These are phyloP conservation scores for Beta vulgaris DNA, from an alignment of 148 eudicot species.

Conservation along the genomic window DNA sequence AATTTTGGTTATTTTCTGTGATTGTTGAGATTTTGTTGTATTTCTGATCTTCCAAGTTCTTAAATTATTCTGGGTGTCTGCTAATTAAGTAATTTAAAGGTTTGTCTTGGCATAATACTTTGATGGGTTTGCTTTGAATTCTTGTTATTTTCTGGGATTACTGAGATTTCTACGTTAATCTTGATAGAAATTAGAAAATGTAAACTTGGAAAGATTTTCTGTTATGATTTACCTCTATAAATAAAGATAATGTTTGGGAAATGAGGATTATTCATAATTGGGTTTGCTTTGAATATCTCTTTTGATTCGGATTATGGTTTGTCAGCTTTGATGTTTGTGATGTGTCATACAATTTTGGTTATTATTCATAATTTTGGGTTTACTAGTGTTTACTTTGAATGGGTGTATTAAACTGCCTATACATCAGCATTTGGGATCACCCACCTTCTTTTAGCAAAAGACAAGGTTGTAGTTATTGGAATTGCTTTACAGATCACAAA, in stretches of 20 bases:
- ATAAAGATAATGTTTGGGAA: neutral
- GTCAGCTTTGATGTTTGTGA: neutral
- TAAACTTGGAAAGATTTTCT: too few species aligned
- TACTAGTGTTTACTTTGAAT: neutral
- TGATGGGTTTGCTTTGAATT: conserved; percentile 1
- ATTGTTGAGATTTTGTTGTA: too few species aligned
- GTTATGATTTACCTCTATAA: neutral
- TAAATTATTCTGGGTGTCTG: neutral
- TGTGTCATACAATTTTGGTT: neutral
- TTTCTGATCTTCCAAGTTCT: too few species aligned
- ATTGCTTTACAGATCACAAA: neutral
- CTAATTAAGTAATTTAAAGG: neutral
- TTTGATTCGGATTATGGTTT: too few species aligned
- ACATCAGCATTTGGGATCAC: neutral
- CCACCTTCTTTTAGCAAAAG: neutral
- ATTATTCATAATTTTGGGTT: too few species aligned
- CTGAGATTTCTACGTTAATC: neutral
- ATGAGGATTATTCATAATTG: too few species aligned
- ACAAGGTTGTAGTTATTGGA: neutral
- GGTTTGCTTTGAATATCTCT: too few species aligned
- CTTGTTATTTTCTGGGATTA: neutral
- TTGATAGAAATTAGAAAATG: too few species aligned
- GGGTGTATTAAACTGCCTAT: neutral
- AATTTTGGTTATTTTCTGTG: too few species aligned
- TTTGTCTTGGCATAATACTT: neutral